Base-by-base conservation (phyloP, 768 basidiomycete genomes). In the Pulveroboletus sp. region DNA sequence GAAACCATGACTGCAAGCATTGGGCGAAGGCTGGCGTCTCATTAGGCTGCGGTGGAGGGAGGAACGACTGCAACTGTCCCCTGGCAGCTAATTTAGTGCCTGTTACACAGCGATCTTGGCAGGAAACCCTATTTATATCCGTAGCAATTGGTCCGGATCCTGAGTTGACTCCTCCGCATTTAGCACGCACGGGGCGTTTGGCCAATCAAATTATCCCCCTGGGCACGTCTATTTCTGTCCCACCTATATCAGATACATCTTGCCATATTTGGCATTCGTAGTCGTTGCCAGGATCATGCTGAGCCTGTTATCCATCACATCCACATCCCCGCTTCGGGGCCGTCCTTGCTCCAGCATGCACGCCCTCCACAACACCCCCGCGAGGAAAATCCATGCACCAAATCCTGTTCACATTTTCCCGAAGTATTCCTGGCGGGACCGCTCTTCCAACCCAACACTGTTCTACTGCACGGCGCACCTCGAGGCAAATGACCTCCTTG, bases 381-480 rank as follows among this genome's bases (percentile, higher is more conserved):
- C 43, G 1, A 38, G n/a, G 26, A 41, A 40, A 29, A 10, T 7
- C 20, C 43, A 47, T 39, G 31, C 43, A 19, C 32, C 13, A 30
- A 27, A 24, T 9, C 7, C 19, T 9, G 27, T 30, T 5, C 47
- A n/a, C 5, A 26, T 22, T 20, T 23, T 58, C 11, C 65, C 62
- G 0, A 39, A 1, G 1, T 68, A 70, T 26, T 53, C 49, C 17
- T 67, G 63, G 69, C 31, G 54, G 4, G 10, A 43, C 1, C 55
- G 47, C 22, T 22, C 50, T 7, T 8, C n/a, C 32, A 43, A 14
- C 11, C 53, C 68, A 0, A 56, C 51, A 0, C 36, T 77, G 11
- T 53, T 55, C 22, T 70, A 73, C 49, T 37, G 56, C 24, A 71
- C 69, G 16, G 59, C 72, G 22, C 69, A 79, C 50, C 20, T 37